Evolutionary conservation across 2,329 filamentous ascomycete species (phyloP), one percentile per base, ranked within the genome.

Genomic region (Aplosporella prunicola): DNA sequence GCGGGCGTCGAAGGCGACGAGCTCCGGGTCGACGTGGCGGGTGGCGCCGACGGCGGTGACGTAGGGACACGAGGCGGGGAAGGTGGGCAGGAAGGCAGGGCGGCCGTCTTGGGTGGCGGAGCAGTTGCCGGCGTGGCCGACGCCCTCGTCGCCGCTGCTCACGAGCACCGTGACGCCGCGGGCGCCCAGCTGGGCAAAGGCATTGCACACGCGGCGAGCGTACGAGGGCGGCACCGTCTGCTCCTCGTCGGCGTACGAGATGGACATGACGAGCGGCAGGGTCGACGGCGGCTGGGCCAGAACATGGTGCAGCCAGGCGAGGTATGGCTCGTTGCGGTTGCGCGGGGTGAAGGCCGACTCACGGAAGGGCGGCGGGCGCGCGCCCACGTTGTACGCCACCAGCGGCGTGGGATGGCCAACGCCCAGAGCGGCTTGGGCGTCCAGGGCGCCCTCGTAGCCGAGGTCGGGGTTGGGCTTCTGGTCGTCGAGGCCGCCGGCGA

Each of bases 181-280:
- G 8, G 69, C 57, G 13, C 40, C 40, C 4, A 40, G 24, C 31
- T 79, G 70, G 27, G 71, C 74, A 48, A 80, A 77, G 45, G 77
- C 64, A 44, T 72, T 67, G 62, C 79, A 83, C 7, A 79, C 74
- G 38, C 70, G 68, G 35, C 64, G 62, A 13, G 75, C 74, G 50
- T 81, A 84, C 7, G 69, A 68, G 3, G 61, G 50, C 0, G 79
- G 78, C 0, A 82, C 62, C 3, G 67, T 70, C 52, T 80, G 72
- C 57, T 83, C 80, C 34, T 75, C 69, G 43, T 82, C 77, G 33
- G 76, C 78, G 52, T 83, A 83, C 0, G 76, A 80, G 9, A 72
- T 76, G 36, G 68, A 72, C 50, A 83, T 70, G n/a, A 77, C 71
- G 32, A 74, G 69, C 1, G 80, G 78, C 2, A 83, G 62, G 14